phyloP scores from a whole-genome alignment of 192 early-diverging fungal species.

The Coemansia sp. region DNA sequence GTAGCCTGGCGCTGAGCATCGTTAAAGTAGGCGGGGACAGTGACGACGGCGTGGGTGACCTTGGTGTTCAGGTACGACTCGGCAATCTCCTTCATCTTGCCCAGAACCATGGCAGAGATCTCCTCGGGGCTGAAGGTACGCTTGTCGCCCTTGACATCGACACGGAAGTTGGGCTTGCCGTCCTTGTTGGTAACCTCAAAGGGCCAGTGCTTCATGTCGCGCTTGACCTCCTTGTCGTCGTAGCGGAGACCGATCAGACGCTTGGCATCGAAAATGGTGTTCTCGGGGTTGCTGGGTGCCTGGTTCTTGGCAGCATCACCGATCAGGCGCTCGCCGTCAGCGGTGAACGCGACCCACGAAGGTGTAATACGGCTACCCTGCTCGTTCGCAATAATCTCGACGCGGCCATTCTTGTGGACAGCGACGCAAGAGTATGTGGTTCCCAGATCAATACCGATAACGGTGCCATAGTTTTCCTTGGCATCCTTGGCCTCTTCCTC shows the following conservation, averaged over 20 bases:
- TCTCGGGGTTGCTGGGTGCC: conserved; percentile 81
- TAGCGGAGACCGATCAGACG: conserved; percentile 89
- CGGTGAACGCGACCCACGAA: conserved; percentile 91
- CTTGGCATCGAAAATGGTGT: conserved; percentile 94
- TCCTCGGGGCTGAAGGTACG: conserved; percentile 92
- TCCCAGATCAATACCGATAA: conserved; percentile 95
- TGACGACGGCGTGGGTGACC: conserved; percentile 93
- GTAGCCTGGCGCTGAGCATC: conserved; percentile 95
- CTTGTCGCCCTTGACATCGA: conserved; percentile 80
- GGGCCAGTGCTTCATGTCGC: conserved; percentile 94
- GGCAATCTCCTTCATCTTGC: conserved; percentile 94
- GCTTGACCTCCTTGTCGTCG: conserved; percentile 86
- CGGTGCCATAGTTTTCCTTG: conserved; percentile 56
- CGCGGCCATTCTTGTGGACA: conserved; percentile 89
- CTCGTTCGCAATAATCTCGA: conserved; percentile 98
- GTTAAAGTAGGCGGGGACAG: conserved; percentile 97
- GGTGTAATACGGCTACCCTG: conserved; percentile 94
- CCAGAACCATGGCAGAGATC: conserved; percentile 95
- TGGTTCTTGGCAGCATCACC: conserved; percentile 97
- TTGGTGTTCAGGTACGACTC: conserved; percentile 83
- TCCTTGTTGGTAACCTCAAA: conserved; percentile 84
- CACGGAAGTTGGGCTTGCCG: conserved; percentile 80
- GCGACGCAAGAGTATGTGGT: conserved; percentile 94
- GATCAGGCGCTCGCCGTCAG: conserved; percentile 82
- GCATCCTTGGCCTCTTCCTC: conserved; percentile 38